phyloP scores from a whole-genome alignment of 148 eudicot species.

The Persicaria tinctoria region DNA sequence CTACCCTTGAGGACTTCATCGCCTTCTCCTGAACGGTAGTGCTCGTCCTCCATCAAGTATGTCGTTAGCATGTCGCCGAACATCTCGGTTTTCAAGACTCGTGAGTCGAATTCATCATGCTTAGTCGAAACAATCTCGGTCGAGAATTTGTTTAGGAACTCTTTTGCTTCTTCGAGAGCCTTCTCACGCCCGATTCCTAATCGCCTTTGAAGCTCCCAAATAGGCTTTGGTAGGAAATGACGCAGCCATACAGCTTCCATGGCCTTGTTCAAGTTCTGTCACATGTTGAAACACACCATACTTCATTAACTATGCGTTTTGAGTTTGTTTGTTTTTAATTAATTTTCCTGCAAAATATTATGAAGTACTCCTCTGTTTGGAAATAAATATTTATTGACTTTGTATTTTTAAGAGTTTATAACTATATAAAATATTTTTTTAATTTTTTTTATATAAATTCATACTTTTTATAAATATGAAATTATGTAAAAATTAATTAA shows the following conservation, averaged over 20 bases:
- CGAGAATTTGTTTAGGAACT: background rate
- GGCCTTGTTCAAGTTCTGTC: slow-evolving; percentile 13
- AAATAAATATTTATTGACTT: no score
- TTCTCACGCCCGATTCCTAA: slow-evolving; percentile 26
- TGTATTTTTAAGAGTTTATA: no score
- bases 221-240: slow-evolving; percentile 21
- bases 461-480: background rate
- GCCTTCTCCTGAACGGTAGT: background rate
- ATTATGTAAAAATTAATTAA: no score
- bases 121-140: slow-evolving; percentile 10
- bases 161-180: slow-evolving; percentile 16
- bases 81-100: background rate
- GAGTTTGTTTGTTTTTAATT: no score
- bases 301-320: background rate
- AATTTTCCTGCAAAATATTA: no score
- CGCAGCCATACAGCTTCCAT: slow-evolving; percentile 20
- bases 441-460: background rate
- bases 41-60: slow-evolving; percentile 13
- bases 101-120: background rate
- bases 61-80: slow-evolving; percentile 13
- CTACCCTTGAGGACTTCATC: slow-evolving; percentile 9
- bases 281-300: background rate
- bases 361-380: no score
- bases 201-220: slow-evolving; percentile 28
- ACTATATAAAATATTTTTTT: background rate